Evolutionary conservation across 2,329 filamentous ascomycete species (phyloP).

Genomic region (Talaromyces sp.): DNA sequence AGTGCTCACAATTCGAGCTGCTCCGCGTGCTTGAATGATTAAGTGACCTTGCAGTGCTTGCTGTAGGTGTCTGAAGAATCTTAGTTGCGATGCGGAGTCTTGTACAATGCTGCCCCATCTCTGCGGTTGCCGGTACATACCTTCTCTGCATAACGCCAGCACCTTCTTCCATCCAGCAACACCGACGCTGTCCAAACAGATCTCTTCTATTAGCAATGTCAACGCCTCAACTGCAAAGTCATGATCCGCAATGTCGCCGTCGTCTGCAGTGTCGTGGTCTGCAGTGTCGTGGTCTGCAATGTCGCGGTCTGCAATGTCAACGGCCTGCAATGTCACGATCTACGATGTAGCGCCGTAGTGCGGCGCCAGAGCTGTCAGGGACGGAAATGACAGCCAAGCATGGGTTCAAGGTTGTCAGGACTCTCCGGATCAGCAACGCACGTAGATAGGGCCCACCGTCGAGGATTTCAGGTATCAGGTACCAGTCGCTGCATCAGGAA

Average conservation of each 20-base stretch:
- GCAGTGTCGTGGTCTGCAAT: neutral
- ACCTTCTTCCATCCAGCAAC: neutral
- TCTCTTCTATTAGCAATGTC: neutral
- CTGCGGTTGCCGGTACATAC: neutral
- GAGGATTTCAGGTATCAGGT: neutral
- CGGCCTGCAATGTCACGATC: neutral
- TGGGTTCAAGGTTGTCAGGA: too few relatives aligned
- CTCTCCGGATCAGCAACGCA: too few relatives aligned
- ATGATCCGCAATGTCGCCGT: neutral
- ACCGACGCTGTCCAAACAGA: neutral
- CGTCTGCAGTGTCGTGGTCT: neutral
- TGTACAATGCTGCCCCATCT: neutral
- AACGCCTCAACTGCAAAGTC: neutral
- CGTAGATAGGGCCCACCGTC: too few relatives aligned
- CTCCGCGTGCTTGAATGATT: neutral
- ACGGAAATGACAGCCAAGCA: neutral
- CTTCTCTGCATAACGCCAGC: neutral
- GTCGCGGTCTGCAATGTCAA: neutral
- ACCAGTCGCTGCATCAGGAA: neutral
- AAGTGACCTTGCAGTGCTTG: neutral
- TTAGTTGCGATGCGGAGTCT: neutral
- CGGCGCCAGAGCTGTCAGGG: neutral
- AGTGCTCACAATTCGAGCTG: neutral
- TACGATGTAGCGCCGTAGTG: neutral
- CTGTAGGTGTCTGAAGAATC: neutral